Evolutionary conservation across 371 early-diverging fungal species (phyloP), one percentile per base, ranked within the genome.

Genomic region (Choanephora cucurbitarum): DNA sequence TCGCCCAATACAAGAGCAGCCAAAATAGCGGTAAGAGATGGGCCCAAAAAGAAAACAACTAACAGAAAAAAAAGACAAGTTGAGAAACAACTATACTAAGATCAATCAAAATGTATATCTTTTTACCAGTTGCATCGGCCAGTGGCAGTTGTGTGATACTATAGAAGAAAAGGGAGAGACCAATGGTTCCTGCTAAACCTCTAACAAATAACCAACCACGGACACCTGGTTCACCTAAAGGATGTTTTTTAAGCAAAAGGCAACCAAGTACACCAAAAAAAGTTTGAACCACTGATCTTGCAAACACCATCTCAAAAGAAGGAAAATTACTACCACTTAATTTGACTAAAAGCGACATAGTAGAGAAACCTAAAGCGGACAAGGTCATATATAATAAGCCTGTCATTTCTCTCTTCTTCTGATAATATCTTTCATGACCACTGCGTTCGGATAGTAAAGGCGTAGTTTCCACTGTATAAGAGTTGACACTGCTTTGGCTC

Each of bases 11-110:
- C 66, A 33, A 86, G 28, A 21, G 75, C 57, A 5, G 87, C 87
- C n/a, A 90, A 54, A 21, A 91, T 67, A 10, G 89, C 84, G 2
- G 91, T 91, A 53, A 91, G 86, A 7, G 84, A 79, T 5, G 93
- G 92, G 1, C 86, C 86, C 15, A 88, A 81, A 62, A 91, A 93
- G 66, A 91, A 91, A 9, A 91, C 60, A 8, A 88, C 79, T 78
- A 48, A 2, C 7, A 54, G 8, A 34, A 43, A 37, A 50, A 17
- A 13, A 14, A 3, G 10, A 17, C 48, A 48, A 14, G 5, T 44
- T 19, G 44, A 18, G 21, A 44, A 19, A 3, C 4, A 44, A 17
- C 0, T 21, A 4, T 2, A 44, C 9, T 34, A 7, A 44, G 15
- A 37, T 22, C 37, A 9, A 37, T 37, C 7, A 37, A 28, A 28